These are phyloP conservation scores for Amanita exitialis DNA, from an alignment of 768 basidiomycete genomes.

Conservation along the genomic window DNA sequence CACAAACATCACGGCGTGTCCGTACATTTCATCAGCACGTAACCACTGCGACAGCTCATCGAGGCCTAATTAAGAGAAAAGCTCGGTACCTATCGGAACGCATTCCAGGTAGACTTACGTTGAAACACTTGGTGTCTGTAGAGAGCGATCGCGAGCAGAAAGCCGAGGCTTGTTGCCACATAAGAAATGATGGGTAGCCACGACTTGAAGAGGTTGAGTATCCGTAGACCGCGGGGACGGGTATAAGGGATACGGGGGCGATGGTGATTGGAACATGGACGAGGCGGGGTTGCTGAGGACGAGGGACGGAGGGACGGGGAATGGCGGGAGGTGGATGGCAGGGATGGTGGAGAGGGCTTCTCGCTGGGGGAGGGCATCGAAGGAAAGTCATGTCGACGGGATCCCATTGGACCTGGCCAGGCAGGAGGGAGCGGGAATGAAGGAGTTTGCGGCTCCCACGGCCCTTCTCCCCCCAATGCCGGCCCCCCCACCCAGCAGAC, in stretches of 20 bases:
- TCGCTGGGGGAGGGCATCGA: not conserved
- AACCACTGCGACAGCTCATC: slow-evolving; percentile 78
- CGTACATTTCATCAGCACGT: slow-evolving; percentile 58
- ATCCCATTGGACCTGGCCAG: slow-evolving; percentile 25
- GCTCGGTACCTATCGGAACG: not conserved
- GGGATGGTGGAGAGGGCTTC: not conserved
- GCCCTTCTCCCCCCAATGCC: not conserved
- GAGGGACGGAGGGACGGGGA: slow-evolving; percentile 15
- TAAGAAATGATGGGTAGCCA: slow-evolving; percentile 78
- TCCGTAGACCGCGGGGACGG: slow-evolving; percentile 40
- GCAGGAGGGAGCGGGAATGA: slow-evolving; percentile 14
- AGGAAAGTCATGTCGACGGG: not conserved
- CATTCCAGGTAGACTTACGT: slow-evolving; percentile 37
- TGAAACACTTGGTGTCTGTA: slow-evolving; percentile 78
- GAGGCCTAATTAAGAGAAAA: slow-evolving; percentile 32
- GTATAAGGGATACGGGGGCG: slow-evolving; percentile 11
- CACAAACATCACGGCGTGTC: slow-evolving; percentile 69
- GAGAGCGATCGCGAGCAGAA: slow-evolving; percentile 73
- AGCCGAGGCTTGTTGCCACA: slow-evolving; percentile 64
- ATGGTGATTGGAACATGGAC: not conserved
- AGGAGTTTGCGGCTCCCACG: slow-evolving; percentile 6
- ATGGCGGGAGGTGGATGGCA: not conserved
- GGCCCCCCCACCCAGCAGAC: slow-evolving; percentile 12
- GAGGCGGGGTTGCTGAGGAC: slow-evolving; percentile 14
- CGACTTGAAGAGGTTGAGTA: slow-evolving; percentile 51